Evolutionary conservation across 1,139 yeast genomes (phyloP).

Genomic region (Eremothecium coryli): DNA sequence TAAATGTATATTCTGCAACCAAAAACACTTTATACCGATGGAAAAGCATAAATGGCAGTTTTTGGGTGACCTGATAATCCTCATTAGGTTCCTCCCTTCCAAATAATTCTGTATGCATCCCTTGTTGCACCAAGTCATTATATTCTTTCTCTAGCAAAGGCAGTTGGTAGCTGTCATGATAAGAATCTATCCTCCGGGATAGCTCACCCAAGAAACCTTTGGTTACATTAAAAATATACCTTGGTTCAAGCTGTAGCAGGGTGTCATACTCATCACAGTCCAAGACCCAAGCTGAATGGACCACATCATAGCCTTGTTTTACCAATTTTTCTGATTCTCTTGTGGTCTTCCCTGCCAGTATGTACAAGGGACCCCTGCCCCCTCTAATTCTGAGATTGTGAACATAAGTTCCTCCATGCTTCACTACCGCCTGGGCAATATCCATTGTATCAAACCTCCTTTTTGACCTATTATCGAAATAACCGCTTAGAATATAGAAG

Average conservation of each 20-base stretch:
- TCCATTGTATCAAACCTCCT: constrained; percentile 32
- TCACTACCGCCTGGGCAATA: constrained; percentile 35
- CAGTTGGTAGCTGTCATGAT: constrained; percentile 46
- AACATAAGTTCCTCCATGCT: constrained; percentile 43
- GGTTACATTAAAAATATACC: constrained; percentile 40
- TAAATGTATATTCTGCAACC: constrained; percentile 11
- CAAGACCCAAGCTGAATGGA: constrained; percentile 63
- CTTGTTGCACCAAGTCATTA: constrained; percentile 7
- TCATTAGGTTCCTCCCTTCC: not conserved
- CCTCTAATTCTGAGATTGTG: constrained; percentile 21
- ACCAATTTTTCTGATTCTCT: constrained; percentile 39
- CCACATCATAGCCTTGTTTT: constrained; percentile 46
- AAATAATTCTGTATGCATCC: not conserved
- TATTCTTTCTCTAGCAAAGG: constrained; percentile 21
- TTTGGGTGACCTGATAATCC: not conserved
- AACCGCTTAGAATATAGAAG: constrained; percentile 40
- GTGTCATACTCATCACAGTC: constrained; percentile 39
- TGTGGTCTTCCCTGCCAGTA: constrained; percentile 44
- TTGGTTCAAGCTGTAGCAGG: constrained; percentile 51
- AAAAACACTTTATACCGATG: constrained; percentile 28
- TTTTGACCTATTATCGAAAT: constrained; percentile 27
- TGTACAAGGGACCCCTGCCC: constrained; percentile 16
- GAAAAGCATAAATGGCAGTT: constrained; percentile 22
- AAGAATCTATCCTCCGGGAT: constrained; percentile 36
- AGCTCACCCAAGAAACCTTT: constrained; percentile 21